Evolutionary conservation across 768 basidiomycete genomes (phyloP).

Genomic region (Mycena indigotica): DNA sequence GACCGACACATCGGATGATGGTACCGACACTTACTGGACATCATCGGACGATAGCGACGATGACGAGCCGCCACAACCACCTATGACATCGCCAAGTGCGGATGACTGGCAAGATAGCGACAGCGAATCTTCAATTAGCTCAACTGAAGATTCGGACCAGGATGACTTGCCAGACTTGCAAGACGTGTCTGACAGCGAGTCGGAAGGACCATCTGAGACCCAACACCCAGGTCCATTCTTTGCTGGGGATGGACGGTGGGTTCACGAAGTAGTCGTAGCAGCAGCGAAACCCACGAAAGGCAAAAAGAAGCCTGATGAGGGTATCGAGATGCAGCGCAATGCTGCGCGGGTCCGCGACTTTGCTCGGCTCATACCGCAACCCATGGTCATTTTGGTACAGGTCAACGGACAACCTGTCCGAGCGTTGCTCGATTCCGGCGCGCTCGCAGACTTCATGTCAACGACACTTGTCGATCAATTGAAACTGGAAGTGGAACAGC

Average conservation of each 20-base stretch:
- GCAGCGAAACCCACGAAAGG: not conserved
- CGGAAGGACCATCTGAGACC: not conserved
- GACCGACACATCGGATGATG: not conserved
- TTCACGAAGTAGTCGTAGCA: too few species aligned
- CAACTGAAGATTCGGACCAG: not conserved
- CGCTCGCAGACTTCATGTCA: conserved; percentile 35
- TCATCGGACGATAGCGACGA: not conserved
- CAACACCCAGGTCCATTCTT: not conserved
- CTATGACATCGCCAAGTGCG: not conserved
- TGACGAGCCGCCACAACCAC: not conserved
- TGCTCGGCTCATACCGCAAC: conserved; percentile 21
- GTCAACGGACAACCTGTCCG: conserved; percentile 30
- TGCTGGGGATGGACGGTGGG: too few species aligned
- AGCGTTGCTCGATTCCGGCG: conserved; percentile 34
- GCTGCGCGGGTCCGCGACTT: conserved; percentile 9
- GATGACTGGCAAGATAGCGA: not conserved
- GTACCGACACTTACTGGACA: not conserved
- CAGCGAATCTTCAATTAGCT: not conserved
- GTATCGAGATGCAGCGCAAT: conserved; percentile 14
- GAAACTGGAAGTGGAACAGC: conserved; percentile 15
- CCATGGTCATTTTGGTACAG: conserved; percentile 26
- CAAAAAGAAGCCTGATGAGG: not conserved
- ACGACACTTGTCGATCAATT: conserved; percentile 32
- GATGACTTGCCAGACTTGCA: not conserved
- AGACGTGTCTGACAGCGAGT: not conserved